A percentile compares a stretch with the other conserved stretches of the same genome.
phyloP scores from a whole-genome alignment of 768 basidiomycete genomes.

The Dacryopinax spathularia region DNA sequence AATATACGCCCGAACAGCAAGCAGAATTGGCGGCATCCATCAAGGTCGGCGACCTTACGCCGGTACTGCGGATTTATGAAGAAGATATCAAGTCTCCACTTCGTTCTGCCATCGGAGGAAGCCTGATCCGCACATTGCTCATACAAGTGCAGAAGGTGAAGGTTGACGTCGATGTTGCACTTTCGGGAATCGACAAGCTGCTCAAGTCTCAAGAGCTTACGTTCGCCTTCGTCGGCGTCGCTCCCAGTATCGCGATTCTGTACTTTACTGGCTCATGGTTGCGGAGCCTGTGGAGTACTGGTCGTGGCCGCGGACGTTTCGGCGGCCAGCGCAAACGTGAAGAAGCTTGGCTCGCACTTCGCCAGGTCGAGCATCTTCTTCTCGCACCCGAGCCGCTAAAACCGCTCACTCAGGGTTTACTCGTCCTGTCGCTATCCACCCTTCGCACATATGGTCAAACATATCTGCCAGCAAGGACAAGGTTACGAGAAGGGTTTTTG shows the following conservation, averaged over 20 bases:
- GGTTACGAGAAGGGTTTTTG: constrained; percentile 62
- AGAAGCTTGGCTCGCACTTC: constrained; percentile 56
- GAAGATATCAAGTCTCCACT: constrained; percentile 81
- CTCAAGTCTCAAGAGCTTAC: constrained; percentile 89
- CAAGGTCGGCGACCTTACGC: constrained; percentile 66
- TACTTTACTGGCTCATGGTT: constrained; percentile 50
- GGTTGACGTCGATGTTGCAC: constrained; percentile 82
- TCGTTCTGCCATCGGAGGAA: constrained; percentile 64
- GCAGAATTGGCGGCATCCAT: constrained; percentile 49
- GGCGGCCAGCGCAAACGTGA: constrained; percentile 43
- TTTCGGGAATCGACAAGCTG: constrained; percentile 83
- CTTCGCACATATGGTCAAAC: constrained; percentile 50
- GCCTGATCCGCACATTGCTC: constrained; percentile 67
- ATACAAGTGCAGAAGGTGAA: constrained; percentile 95
- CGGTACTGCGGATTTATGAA: constrained; percentile 78
- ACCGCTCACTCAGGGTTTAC: constrained; percentile 54
- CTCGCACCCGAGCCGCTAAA: constrained; percentile 21
- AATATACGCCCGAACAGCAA: constrained; percentile 51
- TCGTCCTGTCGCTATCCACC: constrained; percentile 55
- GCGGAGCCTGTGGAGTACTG: constrained; percentile 35
- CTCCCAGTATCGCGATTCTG: constrained; percentile 70
- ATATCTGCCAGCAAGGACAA: constrained; percentile 42
- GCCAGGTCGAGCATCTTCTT: constrained; percentile 28
- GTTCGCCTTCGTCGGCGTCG: constrained; percentile 93
- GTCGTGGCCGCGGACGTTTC: constrained; percentile 36